phyloP scores from a whole-genome alignment of 805 yeast genomes.

The Maudiozyma serrabonitensis region DNA sequence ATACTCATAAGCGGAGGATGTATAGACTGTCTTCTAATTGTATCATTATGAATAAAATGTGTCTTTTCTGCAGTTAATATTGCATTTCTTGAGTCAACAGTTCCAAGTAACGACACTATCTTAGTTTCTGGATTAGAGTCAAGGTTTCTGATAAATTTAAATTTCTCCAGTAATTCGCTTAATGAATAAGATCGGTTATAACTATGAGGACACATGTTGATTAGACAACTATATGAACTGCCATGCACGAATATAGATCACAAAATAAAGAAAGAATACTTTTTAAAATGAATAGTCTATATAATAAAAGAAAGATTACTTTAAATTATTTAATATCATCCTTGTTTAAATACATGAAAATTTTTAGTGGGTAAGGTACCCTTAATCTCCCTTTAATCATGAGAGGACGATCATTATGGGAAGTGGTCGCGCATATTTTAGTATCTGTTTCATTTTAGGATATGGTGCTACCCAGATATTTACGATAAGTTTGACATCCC shows the following conservation, averaged over 20 bases:
- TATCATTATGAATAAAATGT: slow-evolving; percentile 39
- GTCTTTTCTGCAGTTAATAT: slow-evolving; percentile 67
- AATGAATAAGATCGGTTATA: background rate
- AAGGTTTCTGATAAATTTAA: slow-evolving; percentile 40
- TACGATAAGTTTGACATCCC: too few relatives aligned
- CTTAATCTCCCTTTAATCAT: background rate
- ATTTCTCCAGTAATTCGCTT: slow-evolving; percentile 28
- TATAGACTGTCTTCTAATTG: slow-evolving; percentile 6
- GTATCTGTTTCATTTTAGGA: too few relatives aligned
- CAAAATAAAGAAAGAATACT: too few relatives aligned
- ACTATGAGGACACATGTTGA: background rate
- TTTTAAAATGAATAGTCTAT: too few relatives aligned
- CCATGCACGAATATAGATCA: too few relatives aligned
- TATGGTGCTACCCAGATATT: too few relatives aligned
- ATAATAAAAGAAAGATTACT: too few relatives aligned
- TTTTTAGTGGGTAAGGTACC: background rate
- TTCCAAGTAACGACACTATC: slow-evolving; percentile 56
- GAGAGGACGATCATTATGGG: background rate
- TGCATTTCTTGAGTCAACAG: slow-evolving; percentile 50
- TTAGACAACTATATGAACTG: too few relatives aligned
- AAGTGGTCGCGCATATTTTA: too few relatives aligned
- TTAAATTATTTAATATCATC: too few relatives aligned
- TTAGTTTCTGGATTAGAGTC: slow-evolving; percentile 60
- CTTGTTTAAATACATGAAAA: too few relatives aligned
- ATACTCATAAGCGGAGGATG: background rate